Evolutionary conservation across 306 rosid species (phyloP).

Genomic region (Vigna trinervia): DNA sequence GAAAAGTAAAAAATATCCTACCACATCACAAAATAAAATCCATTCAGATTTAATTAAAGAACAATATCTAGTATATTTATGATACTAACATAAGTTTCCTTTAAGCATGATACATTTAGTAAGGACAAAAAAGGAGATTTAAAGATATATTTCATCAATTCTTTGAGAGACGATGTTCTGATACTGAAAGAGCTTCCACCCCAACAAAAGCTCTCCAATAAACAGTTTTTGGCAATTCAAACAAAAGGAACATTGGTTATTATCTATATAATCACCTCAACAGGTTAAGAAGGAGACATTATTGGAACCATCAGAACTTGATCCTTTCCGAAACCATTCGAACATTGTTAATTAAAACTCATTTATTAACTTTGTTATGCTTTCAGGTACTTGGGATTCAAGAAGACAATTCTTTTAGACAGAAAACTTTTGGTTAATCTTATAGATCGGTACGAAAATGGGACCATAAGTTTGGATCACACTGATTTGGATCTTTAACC

Average conservation of each 20-base stretch:
- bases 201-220: slow-evolving; percentile 44
- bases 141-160: slow-evolving; percentile 63
- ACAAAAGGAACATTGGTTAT: slow-evolving; percentile 3
- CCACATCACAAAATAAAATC: no score
- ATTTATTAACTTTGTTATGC: neutral
- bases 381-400: slow-evolving; percentile 76
- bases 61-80: no score
- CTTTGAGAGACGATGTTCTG: slow-evolving; percentile 73
- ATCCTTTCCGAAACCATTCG: slow-evolving; percentile 68
- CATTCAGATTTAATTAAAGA: no score
- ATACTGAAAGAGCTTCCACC: slow-evolving; percentile 70
- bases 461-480: no score
- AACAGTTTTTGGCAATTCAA: slow-evolving; percentile 35
- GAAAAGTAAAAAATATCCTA: no score
- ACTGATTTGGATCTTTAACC: no score
- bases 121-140: slow-evolving; percentile 46
- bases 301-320: slow-evolving; percentile 66
- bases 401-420: slow-evolving; percentile 65
- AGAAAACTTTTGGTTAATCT: slow-evolving; percentile 39
- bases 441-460: no score
- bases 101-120: no score
- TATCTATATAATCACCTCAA: neutral
- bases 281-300: slow-evolving; percentile 72
- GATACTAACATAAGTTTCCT: no score
- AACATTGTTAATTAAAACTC: slow-evolving; percentile 16